Base-by-base conservation (phyloP, 352 stramenopile genomes). In the Thalassiosira livingstoniorum region DNA sequence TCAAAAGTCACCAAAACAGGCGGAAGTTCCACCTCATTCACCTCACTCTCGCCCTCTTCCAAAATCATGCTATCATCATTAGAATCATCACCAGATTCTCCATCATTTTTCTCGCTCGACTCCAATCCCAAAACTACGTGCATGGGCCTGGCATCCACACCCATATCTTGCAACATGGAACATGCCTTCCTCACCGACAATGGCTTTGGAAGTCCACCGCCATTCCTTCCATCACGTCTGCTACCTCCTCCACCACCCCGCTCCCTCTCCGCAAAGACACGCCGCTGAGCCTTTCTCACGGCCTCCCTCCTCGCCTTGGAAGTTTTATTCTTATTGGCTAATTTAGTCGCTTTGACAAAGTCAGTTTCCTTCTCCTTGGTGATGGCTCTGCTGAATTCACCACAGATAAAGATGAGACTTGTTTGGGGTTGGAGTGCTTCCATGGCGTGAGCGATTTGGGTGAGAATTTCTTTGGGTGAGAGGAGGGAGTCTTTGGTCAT, bases 1-100 rank as follows among this genome's bases (percentile, higher is more conserved):
- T 91, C 86, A 81, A 91, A 91, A 58, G 86, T 91, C 21, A 91
- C 86, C 43, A 91, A 76, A 29, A 91, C 66, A n/a, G 85, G 84
- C 23, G 84, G 75, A 13, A 78, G 53, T 18, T 90, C 76, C 0
- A 85, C 74, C 53, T 78, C 73, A 23, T 82, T 68, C 11, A 82
- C 68, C 11, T 66, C 21, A 74, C 62, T 39, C 5, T 37, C 11
- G 5, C 51, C 7, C 23, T 64, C 54, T 1, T 15, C 39, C 4
- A 32, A 51, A 58, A 45, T 32, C 7, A 25, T 53, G 5, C 4
- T 1, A 0, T 4, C 47, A 47, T 75, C 55, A 29, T 86, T 55
- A 61, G 67, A 57, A 27, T 54, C 60, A n/a, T 55, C 58, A 23
- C 5, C 18, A n/a, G 29, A n/a, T 31, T 43, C 61, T n/a, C 47